Percentiles rank a stretch among this genome's conserved stretches.
Conservation (phyloP, 306 rosid species). For the Sechiopsis laciniata region DNA sequence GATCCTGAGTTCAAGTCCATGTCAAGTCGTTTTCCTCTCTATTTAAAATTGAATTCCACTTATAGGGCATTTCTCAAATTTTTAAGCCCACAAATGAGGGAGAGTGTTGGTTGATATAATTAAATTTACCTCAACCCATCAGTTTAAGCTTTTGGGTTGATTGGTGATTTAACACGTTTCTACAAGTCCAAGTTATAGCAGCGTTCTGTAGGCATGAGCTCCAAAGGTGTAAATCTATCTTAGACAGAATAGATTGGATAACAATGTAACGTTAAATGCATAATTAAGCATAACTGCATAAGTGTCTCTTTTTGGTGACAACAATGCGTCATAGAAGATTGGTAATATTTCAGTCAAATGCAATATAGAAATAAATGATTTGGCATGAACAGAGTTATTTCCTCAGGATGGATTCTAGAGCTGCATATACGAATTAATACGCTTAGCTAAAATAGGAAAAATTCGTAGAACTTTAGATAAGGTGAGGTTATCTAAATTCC, state of each 20-base stretch:
- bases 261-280: neutral
- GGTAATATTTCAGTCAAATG: neutral
- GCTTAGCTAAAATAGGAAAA: neutral
- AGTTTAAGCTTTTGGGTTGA: too few relatives aligned
- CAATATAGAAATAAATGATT: neutral
- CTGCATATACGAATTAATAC: neutral
- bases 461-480: neutral
- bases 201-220: neutral
- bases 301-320: neutral
- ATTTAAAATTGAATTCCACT: too few relatives aligned
- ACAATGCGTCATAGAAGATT: neutral
- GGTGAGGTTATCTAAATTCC: neutral
- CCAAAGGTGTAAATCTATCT: neutral
- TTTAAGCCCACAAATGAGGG: too few relatives aligned
- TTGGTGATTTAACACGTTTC: too few relatives aligned
- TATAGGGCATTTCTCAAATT: too few relatives aligned
- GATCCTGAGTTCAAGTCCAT: too few relatives aligned
- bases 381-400: neutral
- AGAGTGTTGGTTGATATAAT: too few relatives aligned
- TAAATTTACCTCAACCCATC: too few relatives aligned
- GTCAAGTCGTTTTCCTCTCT: too few relatives aligned
- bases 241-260: neutral
- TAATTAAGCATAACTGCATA: neutral
- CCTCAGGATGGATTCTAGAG: neutral
- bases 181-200: neutral